phyloP scores from a whole-genome alignment of 805 yeast genomes.

The Pichia rugopelliculosa region DNA sequence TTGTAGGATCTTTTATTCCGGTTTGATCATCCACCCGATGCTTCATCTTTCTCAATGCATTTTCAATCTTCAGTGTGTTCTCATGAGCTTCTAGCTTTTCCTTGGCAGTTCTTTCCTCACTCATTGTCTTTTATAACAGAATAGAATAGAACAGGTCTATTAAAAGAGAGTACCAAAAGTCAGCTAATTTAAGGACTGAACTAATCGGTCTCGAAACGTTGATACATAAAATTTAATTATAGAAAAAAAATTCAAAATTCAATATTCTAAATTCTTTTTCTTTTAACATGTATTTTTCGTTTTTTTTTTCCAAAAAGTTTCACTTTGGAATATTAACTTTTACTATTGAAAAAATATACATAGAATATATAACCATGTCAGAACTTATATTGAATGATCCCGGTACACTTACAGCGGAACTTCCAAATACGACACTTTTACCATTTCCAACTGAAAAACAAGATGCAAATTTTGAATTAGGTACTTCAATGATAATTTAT shows the following conservation, averaged over 20 bases:
- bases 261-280: no score
- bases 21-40: slow-evolving; percentile 10
- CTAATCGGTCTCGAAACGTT: no score
- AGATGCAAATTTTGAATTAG: slow-evolving; percentile 85
- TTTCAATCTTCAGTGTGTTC: slow-evolving; percentile 49
- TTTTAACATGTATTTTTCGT: no score
- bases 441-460: slow-evolving; percentile 45
- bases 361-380: neutral
- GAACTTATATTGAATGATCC: slow-evolving; percentile 27
- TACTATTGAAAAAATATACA: neutral
- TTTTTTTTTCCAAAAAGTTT: neutral
- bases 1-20: slow-evolving; percentile 30
- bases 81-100: slow-evolving; percentile 27
- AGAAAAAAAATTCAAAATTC: no score
- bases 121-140: neutral
- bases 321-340: no score
- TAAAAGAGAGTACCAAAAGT: no score
- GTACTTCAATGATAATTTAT: slow-evolving; percentile 85
- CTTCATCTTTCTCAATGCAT: slow-evolving; percentile 23
- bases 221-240: no score
- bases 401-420: slow-evolving; percentile 27
- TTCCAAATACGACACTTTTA: slow-evolving; percentile 16
- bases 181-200: no score
- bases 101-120: slow-evolving; percentile 7
- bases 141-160: no score